Evolutionary conservation across 495 filamentous ascomycete species (phyloP), one percentile per base, ranked within the genome.

Genomic region (Penicillium salamii): DNA sequence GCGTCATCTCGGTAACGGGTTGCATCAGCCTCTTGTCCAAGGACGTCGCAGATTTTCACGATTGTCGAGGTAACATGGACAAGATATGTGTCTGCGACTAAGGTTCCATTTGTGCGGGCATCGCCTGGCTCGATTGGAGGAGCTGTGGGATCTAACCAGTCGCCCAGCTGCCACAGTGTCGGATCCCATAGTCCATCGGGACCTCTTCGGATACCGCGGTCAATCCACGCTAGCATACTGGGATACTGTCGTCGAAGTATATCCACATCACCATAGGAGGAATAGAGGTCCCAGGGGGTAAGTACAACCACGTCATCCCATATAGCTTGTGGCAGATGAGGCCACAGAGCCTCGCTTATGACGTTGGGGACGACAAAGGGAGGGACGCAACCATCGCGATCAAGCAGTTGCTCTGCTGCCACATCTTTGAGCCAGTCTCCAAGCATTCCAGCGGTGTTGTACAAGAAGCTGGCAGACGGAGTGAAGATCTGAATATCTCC

Each of bases 11-110:
- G 67, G 87, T 8, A n/a, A n/a, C n/a, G n/a, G n/a, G n/a, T n/a
- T n/a, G n/a, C n/a, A n/a, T n/a, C n/a, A n/a, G n/a, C n/a, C n/a
- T n/a, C 88, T 96, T 54, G 68, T 87, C 31, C 70, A 92, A 8
- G 89, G 91, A 12, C 91, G n/a, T 77, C 65, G 79, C 90, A 61
- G 89, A 92, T 29, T 86, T 93, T 18, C 89, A 89, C 7, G 80
- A 72, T 52, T 0, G 74, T 26, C 11, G 54, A 46, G 0, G 74
- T 77, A 8, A 78, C 69, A 37, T 77, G 75, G 1, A 76, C 60
- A 5, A 82, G 64, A 57, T 79, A 80, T 5, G 78, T 74, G 42
- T 82, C 75, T 13, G 75, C 68, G 4, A 79, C 74, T 11, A 78
- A 67, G 3, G 58, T 60, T 0, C 63, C 52, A 43, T 68, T 65